These are phyloP conservation scores for Stromatinia cepivora DNA, from an alignment of 2,329 filamentous ascomycete genomes.

Conservation along the genomic window DNA sequence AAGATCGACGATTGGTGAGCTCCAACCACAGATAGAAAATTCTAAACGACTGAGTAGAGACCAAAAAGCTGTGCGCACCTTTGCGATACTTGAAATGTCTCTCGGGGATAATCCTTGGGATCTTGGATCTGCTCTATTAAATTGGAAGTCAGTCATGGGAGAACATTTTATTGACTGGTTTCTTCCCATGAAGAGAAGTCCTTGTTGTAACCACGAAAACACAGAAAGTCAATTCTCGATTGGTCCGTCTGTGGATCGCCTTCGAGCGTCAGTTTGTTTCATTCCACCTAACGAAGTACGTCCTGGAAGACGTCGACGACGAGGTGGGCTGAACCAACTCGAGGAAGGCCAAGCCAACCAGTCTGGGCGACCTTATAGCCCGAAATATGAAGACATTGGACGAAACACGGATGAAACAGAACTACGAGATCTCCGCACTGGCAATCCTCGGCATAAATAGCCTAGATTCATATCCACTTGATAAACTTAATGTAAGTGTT, in stretches of 20 bases:
- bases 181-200: constrained; percentile 72
- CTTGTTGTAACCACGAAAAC: constrained; percentile 68
- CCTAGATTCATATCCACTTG: not conserved
- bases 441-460: not conserved
- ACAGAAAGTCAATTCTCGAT: constrained; percentile 67
- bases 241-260: constrained; percentile 58
- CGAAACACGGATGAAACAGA: constrained; percentile 23
- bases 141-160: constrained; percentile 82
- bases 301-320: not conserved
- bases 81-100: constrained; percentile 71
- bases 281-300: constrained; percentile 18
- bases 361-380: not conserved
- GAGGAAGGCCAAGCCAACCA: not conserved
- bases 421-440: constrained; percentile 18
- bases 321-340: not conserved
- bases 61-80: constrained; percentile 58
- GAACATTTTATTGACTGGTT: constrained; percentile 72
- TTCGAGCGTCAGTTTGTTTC: constrained; percentile 46
- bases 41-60: constrained; percentile 26
- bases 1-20: not conserved
- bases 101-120: constrained; percentile 85
- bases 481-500: not conserved
- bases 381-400: constrained; percentile 12
- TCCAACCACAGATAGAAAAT: not conserved
- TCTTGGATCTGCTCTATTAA: constrained; percentile 62